Base-by-base conservation (phyloP, 2,329 filamentous ascomycete genomes). In the Penicillium sp. region DNA sequence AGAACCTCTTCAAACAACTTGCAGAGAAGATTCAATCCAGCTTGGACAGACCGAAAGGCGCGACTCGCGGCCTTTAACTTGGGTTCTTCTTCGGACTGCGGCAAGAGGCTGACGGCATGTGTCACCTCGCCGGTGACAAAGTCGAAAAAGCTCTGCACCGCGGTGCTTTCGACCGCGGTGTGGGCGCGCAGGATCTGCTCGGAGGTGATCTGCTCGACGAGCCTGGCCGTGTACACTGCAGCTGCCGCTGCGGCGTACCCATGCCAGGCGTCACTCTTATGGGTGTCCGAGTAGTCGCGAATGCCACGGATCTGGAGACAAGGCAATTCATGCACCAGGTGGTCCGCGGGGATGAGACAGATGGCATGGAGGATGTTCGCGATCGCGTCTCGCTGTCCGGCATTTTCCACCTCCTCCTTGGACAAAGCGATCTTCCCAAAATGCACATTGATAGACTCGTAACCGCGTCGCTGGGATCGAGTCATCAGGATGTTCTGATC, bases 111-210 rank as follows among this genome's bases (percentile, higher is more conserved):
- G n/a, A n/a, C n/a, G n/a, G n/a, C n/a, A n/a, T n/a, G n/a, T n/a
- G n/a, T n/a, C n/a, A n/a, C n/a, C n/a, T n/a, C n/a, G n/a, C n/a
- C n/a, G n/a, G n/a, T n/a, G n/a, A n/a, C n/a, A n/a, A n/a, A n/a
- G n/a, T n/a, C n/a, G n/a, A n/a, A n/a, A n/a, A n/a, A n/a, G n/a
- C n/a, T n/a, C n/a, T n/a, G n/a, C n/a, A n/a, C n/a, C n/a, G n/a
- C n/a, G n/a, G n/a, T n/a, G n/a, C n/a, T n/a, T n/a, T n/a, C n/a
- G n/a, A n/a, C n/a, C n/a, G n/a, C n/a, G n/a, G n/a, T n/a, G n/a
- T n/a, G n/a, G n/a, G n/a, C n/a, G n/a, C 33, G 33, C 33, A 23
- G 29, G 11, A 36, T 26, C 20, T 36, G 23, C 29, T 36, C 33
- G n/a, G 33, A n/a, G 4, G 33, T 26, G 7, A 36, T 36, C 6